A percentile compares a stretch with the other conserved stretches of the same genome.
These are phyloP conservation scores for Pestalotiopsis fici DNA, from an alignment of 2,329 filamentous ascomycete species.

Conservation along the genomic window DNA sequence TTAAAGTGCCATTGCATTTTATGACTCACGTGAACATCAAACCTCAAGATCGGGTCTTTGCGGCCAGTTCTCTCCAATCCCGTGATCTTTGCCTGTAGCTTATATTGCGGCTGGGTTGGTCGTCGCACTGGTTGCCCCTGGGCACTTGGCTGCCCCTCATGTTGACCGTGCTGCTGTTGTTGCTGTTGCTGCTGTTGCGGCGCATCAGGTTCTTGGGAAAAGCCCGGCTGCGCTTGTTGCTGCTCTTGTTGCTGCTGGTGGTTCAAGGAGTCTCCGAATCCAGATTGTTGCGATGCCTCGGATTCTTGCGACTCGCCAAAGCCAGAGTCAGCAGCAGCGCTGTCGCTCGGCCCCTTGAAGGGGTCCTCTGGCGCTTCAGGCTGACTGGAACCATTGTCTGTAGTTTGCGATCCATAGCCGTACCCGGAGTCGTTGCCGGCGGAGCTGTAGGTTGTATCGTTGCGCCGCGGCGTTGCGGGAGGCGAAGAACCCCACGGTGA, in stretches of 20 bases:
- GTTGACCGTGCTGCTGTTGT: constrained; percentile 18
- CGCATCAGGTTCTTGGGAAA: constrained; percentile 21
- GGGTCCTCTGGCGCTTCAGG: constrained; percentile 37
- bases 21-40: constrained; percentile 91
- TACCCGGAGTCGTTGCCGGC: constrained; percentile 45
- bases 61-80: constrained; percentile 89
- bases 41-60: constrained; percentile 92
- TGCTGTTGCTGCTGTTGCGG: constrained; percentile 15
- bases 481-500: constrained; percentile 61
- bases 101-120: constrained; percentile 69
- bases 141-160: constrained; percentile 8
- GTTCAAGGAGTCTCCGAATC: constrained; percentile 14
- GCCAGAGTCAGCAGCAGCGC: constrained; percentile 42
- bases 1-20: too few species aligned
- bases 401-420: constrained; percentile 39
- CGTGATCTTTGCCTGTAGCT: constrained; percentile 92
- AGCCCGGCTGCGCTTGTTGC: constrained; percentile 21
- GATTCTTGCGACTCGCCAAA: constrained; percentile 34
- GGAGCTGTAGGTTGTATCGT: constrained; percentile 43
- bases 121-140: constrained; percentile 55
- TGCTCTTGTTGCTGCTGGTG: constrained; percentile 20
- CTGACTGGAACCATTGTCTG: constrained; percentile 43
- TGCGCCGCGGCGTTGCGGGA: constrained; percentile 48
- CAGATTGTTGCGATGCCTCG: constrained; percentile 28
- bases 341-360: constrained; percentile 47